These are phyloP conservation scores for Blastobotrys arbuscula DNA, from an alignment of 1,139 yeast genomes.

Conservation along the genomic window DNA sequence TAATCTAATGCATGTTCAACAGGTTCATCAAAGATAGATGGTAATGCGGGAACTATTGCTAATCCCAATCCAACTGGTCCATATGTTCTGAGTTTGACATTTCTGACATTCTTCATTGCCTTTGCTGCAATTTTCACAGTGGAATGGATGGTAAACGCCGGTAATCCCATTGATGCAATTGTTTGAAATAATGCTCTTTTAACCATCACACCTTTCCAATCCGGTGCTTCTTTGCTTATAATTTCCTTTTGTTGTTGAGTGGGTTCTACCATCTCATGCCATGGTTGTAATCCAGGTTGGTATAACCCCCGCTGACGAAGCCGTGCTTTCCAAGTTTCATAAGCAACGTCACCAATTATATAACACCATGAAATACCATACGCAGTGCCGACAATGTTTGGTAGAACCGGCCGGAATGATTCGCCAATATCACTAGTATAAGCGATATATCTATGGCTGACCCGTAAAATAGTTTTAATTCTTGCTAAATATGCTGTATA, in stretches of 20 bases:
- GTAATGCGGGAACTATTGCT: constrained; percentile 71
- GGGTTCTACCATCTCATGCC: constrained; percentile 47
- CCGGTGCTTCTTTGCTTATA: constrained; percentile 40
- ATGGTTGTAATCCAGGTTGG: constrained; percentile 58
- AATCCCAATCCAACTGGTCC: constrained; percentile 79
- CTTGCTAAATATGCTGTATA: constrained; percentile 81
- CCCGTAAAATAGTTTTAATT: constrained; percentile 45
- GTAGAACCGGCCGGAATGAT: constrained; percentile 83
- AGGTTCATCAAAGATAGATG: constrained; percentile 77
- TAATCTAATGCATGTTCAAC: constrained; percentile 66
- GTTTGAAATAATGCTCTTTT: constrained; percentile 76
- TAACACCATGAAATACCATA: constrained; percentile 77
- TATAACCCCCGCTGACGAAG: constrained; percentile 63
- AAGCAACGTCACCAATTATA: constrained; percentile 71
- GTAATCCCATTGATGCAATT: constrained; percentile 80
- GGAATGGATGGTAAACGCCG: constrained; percentile 80
- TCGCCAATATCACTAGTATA: constrained; percentile 87
- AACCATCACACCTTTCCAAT: constrained; percentile 60
- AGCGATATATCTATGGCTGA: constrained; percentile 82
- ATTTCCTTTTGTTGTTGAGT: constrained; percentile 30
- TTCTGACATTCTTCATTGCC: constrained; percentile 46
- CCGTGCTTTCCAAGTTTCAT: constrained; percentile 70
- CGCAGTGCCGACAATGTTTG: constrained; percentile 55
- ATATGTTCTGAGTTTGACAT: constrained; percentile 47
- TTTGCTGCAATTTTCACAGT: constrained; percentile 66